Base-by-base conservation (phyloP, 345 rosid species). In the Erysimum cheiranthoides region DNA sequence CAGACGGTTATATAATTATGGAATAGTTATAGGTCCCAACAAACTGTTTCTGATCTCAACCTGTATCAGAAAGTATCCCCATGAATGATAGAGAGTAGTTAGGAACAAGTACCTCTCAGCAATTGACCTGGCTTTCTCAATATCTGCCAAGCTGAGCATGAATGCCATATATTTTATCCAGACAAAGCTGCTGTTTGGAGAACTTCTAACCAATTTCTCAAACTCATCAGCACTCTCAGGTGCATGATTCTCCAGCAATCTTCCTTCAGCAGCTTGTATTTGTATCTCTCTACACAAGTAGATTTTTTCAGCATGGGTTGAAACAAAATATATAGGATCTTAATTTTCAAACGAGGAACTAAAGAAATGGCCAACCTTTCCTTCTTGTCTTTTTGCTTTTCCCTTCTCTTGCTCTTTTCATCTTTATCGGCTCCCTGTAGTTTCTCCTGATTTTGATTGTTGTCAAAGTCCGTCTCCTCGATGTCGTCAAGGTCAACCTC, bases 131-230 rank as follows among this genome's bases (percentile, higher is more conserved):
- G 99, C 97, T 81, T 89, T 89, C 89, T 95, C 97, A 8, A 88
- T 72, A 78, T 92, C 89, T 71, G 92, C 91, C 84, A 88, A 78
- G 45, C 86, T 77, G 51, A 92, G 90, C 94, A 90, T 81, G 77
- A 86, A 89, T 45, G 89, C 91, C 96, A 95, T 88, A 74, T 92
- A 95, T 58, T 90, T 88, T 71, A 95, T 88, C 99, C 99, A 95
- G 74, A 88, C 80, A 69, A 89, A 90, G 80, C 99, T 95, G 86
- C 88, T 92, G 76, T 90, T 90, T 10, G 99, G 99, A 73, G 97
- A 92, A 86, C 86, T 86, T 79, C 93, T 92, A 76, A 95, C 84
- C 78, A 89, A 60, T 83, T 87, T 92, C 87, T 95, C 99, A 82
- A 84, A 92, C 66, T 95, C 97, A 75, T 95, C 99, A 46, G 92